A percentile compares a stretch with the other conserved stretches of the same genome.
phyloP scores from a whole-genome alignment of 257 asterid species.

The Scutellaria barbata region DNA sequence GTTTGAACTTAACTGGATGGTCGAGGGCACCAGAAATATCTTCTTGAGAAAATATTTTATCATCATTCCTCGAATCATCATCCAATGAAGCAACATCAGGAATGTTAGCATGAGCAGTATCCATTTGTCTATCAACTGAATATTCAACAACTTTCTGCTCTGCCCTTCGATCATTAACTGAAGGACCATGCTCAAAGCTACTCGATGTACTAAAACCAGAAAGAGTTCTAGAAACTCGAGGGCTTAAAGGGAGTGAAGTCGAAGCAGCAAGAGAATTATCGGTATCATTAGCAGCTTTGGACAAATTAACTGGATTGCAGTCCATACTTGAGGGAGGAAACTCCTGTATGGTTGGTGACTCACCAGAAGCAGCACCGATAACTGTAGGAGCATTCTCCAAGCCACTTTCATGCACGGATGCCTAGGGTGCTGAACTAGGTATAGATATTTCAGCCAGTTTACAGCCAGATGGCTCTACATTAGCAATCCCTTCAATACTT shows the following conservation, averaged over 20 bases:
- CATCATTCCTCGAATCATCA: slow-evolving; percentile 60
- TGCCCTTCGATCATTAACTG: slow-evolving; percentile 47
- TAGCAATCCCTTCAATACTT: slow-evolving; percentile 51
- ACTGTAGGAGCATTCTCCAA: slow-evolving; percentile 53
- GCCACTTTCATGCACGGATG: slow-evolving; percentile 52
- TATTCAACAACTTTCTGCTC: slow-evolving; percentile 65
- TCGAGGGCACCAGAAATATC: slow-evolving; percentile 61
- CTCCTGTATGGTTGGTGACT: slow-evolving; percentile 50
- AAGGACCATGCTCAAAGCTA: slow-evolving; percentile 61
- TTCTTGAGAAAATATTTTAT: slow-evolving; percentile 55
- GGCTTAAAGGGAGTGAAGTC: slow-evolving; percentile 73
- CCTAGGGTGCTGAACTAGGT: slow-evolving; percentile 62
- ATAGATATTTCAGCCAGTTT: slow-evolving; percentile 54
- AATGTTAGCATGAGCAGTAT: slow-evolving; percentile 48
- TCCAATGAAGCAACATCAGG: slow-evolving; percentile 69
- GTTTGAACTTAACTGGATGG: slow-evolving; percentile 75
- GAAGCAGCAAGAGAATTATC: slow-evolving; percentile 62
- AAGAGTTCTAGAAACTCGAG: slow-evolving; percentile 64
- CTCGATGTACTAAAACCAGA: slow-evolving; percentile 70
- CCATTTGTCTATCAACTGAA: slow-evolving; percentile 78
- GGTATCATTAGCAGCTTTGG: slow-evolving; percentile 45
- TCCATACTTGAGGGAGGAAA: slow-evolving; percentile 54
- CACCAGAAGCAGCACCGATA: slow-evolving; percentile 49
- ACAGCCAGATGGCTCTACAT: slow-evolving; percentile 54
- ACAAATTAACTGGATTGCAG: slow-evolving; percentile 48